Base-by-base conservation (phyloP, 306 rosid species). In the Oxytropis ochrocephala region DNA sequence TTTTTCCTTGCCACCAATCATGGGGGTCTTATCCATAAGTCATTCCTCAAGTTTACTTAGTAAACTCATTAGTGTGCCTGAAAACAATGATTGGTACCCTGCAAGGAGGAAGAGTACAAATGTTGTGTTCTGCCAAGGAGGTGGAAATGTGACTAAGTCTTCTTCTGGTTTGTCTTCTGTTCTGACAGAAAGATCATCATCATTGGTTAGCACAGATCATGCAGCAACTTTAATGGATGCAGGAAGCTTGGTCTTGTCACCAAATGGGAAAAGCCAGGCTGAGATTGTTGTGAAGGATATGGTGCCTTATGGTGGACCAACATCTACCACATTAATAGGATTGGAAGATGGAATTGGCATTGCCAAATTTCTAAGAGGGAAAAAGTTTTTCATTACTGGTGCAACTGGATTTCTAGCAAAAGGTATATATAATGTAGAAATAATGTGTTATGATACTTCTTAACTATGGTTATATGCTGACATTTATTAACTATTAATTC, bases 371-470 rank as follows among this genome's bases (percentile, higher is more conserved):
- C 87, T 94, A 14, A 78, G 72, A 78, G 98, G 96, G 30, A 94
- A 88, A 75, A 79, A 75, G 56, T 88, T 90, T 69, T 86, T 94
- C 43, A 59, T 94, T 16, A 94, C 98, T 61, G 97, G 98, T 11
- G 89, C 88, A 49, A 94, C 97, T 27, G 98, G 98, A 9, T 94
- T 94, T 85, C 96, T 94, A 8, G 98, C 91, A 0, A 94, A 94
- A 85, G 96, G 98, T 90, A 49, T 36, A n/a, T 50, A 10, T 65
- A 13, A n/a, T 50, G 12, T 65, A 13, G 47, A 27, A 38, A 36
- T 7, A 12, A 13, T 42, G 29, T 49, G 48, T 3, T 32, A 3
- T 49, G 41, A 3, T 49, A 33, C 2, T 52, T 11, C 33, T 68
- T 70, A 8, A 35, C 12, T 29, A 38, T 46, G 60, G 52, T 66